Evolutionary conservation across 441 rosid genomes (phyloP), one percentile per base, ranked within the genome.

Genomic region (Macaranga tanarius): DNA sequence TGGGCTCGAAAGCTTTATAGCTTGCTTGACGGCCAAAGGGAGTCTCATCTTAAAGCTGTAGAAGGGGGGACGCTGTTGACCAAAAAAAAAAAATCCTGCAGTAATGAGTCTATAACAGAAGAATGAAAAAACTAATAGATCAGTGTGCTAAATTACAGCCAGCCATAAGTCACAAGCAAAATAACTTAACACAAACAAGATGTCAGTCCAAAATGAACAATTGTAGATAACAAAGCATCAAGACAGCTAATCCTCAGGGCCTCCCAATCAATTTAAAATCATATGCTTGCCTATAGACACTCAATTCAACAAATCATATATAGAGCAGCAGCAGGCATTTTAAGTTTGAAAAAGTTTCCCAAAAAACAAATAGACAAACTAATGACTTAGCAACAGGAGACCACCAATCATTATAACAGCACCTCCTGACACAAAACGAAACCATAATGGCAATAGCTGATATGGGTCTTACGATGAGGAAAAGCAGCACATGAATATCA

Each of bases 11-110:
- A 92, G 84, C 87, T 84, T 85, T 40, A 91, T 67, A 67, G 97
- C 91, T 52, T 75, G 76, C 55, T 73, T 66, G 55, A 81, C 15
- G n/a, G 98, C 92, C 3, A 84, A 80, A 47, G 91, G 89, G 50
- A 92, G 79, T 45, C 89, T 94, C 88, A 91, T 90, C 80, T 95
- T 92, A 85, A 92, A 91, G 84, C 92, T 89, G 77, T 85, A 92
- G 82, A 86, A 87, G 44, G 81, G 86, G 38, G 90, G 90, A 57
- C 98, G 93, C 98, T 95, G 89, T 65, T 55, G 58, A 81, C 50
- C 12, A 70, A 48, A 73, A 51, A 77, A 61, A 65, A 67, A 48
- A 77, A 75, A 72, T 59, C 62, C 74, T 38, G 55, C 61, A 58
- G 9, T 45, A 62, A 51, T 25, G 13, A 73, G 51, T 61, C 12